Evolutionary conservation across 139 green algal genomes (phyloP), one percentile per base, ranked within the genome.

Genomic region (Chlorella vulgaris): DNA sequence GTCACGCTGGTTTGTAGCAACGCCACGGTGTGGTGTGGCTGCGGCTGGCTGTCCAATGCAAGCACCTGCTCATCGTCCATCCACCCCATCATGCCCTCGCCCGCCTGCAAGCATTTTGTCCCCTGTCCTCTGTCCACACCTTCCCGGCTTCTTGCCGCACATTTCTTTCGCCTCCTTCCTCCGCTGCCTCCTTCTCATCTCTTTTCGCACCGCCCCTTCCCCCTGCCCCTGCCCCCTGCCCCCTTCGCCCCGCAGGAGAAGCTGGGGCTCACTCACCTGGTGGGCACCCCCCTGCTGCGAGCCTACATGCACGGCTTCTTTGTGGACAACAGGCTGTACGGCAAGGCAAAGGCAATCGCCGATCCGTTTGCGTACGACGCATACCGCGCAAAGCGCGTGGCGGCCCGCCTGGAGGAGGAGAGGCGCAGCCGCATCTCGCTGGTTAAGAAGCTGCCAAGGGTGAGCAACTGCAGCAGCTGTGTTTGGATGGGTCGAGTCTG

Each of bases 231-330:
- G 21, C 42, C 39, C 36, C 24, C 4, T 33, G 33, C 7, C 21
- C 38, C 55, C 4, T 26, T 33, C 22, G 42, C 18, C 2, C 21
- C 39, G 65, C 83, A 98, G 69, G 80, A 86, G 1, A 88, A 88
- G 47, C 88, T 99, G 71, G 93, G 92, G 6, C 88, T 99, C 81
- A 87, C 90, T 1, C 92, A 98, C 86, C 89, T 99, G 51, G 84
- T 98, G 77, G 96, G 96, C 69, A 98, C 94, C 7, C 81, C 90
- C 6, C 87, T 99, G 90, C 90, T 99, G 81, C 88, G 94, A 3
- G 93, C 97, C 38, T 99, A 98, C 93, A 98, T 99, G 97, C 97
- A 99, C 88, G 97, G 97, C 42, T 99, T 95, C 90, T 99, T 99
- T 86, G 70, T 99, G 4, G 92, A 99, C 90, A 93, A 96, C 70